Percentiles rank a stretch among this genome's conserved stretches.
phyloP scores from a whole-genome alignment of 169 alveolate species.

The Plasmodium vinckei region DNA sequence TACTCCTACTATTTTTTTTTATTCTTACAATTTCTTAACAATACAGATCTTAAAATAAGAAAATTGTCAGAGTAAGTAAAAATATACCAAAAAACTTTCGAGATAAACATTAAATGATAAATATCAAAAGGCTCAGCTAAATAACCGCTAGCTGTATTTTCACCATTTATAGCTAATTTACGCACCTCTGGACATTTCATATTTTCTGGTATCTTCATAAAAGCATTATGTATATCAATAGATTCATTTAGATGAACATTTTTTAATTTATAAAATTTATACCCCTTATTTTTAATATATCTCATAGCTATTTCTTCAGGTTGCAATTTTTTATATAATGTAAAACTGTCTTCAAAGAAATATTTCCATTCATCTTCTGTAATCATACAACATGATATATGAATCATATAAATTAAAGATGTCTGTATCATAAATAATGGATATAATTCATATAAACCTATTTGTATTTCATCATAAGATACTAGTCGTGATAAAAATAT shows the following conservation, averaged over 20 bases:
- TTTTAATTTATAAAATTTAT: slow-evolving; percentile 31
- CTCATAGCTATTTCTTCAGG: slow-evolving; percentile 76
- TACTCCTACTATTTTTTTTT: no score
- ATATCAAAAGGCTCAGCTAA: slow-evolving; percentile 77
- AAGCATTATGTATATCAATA: slow-evolving; percentile 59
- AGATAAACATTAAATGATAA: slow-evolving; percentile 69
- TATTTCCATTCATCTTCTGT: slow-evolving; percentile 68
- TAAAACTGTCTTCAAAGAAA: slow-evolving; percentile 57
- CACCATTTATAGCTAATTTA: slow-evolving; percentile 74
- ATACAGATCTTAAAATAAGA: slow-evolving; percentile 46
- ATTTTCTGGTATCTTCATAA: slow-evolving; percentile 77
- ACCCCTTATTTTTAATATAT: slow-evolving; percentile 63
- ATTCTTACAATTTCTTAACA: not conserved
- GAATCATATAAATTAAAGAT: slow-evolving; percentile 72
- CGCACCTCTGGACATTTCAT: slow-evolving; percentile 61
- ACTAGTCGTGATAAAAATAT: slow-evolving; percentile 73
- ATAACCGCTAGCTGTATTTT: slow-evolving; percentile 41
- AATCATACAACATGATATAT: slow-evolving; percentile 63
- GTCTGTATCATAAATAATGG: slow-evolving; percentile 73
- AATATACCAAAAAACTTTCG: slow-evolving; percentile 68
- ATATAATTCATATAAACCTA: slow-evolving; percentile 43
- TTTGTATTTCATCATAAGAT: slow-evolving; percentile 75
- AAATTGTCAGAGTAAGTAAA: slow-evolving; percentile 63
- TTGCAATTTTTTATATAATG: slow-evolving; percentile 52
- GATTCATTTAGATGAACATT: slow-evolving; percentile 5